Evolutionary conservation across 208 protist species (phyloP).

Genomic region (Acanthamoeba healyi): DNA sequence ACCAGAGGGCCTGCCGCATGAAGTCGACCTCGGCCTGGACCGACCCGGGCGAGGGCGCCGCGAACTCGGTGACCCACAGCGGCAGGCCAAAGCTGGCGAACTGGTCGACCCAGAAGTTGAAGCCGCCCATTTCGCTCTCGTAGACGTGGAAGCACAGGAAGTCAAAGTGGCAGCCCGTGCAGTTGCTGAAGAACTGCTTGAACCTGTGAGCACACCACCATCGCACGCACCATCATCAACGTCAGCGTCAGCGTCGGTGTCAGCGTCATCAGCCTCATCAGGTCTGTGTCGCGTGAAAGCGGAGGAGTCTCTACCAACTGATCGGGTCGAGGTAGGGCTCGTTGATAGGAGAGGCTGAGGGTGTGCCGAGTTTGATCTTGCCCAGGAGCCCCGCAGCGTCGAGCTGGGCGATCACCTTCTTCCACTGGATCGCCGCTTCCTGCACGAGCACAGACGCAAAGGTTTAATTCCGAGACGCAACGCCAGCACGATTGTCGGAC

Average conservation of each 20-base stretch:
- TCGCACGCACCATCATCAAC: background rate
- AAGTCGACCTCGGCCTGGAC: background rate
- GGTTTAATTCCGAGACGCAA: too few relatives aligned
- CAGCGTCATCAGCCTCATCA: too few relatives aligned
- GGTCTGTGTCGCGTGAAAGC: too few relatives aligned
- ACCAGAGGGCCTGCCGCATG: background rate
- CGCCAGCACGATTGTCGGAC: too few relatives aligned
- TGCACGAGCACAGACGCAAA: too few relatives aligned
- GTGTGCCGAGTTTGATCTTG: conserved; percentile 22
- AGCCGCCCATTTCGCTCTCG: background rate
- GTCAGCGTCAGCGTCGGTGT: too few relatives aligned
- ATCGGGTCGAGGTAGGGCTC: too few relatives aligned
- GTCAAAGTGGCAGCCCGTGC: conserved; percentile 55
- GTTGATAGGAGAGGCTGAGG: background rate
- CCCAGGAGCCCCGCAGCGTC: background rate
- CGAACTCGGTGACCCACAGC: conserved; percentile 36
- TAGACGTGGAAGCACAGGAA: conserved; percentile 41
- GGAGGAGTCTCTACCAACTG: too few relatives aligned
- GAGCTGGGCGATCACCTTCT: conserved; percentile 34
- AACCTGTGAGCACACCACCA: background rate
- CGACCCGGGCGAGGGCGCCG: background rate
- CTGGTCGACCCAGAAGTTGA: conserved; percentile 25
- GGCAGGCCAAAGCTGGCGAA: background rate
- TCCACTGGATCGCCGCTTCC: conserved; percentile 6
- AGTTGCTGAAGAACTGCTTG: conserved; percentile 16